phyloP scores from a whole-genome alignment of 108 stramenopile species.

The Cyclotella atomus region DNA sequence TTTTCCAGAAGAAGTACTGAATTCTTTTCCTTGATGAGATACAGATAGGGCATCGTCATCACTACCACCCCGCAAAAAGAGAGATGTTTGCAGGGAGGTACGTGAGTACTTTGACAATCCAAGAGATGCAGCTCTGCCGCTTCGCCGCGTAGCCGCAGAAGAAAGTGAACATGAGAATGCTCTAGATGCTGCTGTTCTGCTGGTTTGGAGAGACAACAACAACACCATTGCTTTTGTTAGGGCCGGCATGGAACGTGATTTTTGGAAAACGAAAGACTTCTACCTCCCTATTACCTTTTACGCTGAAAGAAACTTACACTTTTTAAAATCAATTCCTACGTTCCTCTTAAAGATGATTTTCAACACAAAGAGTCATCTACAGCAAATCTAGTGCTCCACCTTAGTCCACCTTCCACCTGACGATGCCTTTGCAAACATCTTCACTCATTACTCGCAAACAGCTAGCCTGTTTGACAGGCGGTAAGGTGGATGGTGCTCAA shows the following conservation, averaged over 20 bases:
- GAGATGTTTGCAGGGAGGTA: background rate
- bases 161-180: background rate
- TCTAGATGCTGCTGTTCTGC: background rate
- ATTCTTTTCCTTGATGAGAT: background rate
- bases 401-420: too few relatives aligned
- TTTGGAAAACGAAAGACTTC: too few relatives aligned
- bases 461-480: conserved; percentile 18
- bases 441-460: conserved; percentile 11
- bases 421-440: background rate
- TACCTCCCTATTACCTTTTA: too few relatives aligned
- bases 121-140: background rate
- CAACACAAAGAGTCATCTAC: background rate
- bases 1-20: conserved; percentile 16
- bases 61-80: background rate
- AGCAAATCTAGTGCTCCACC: too few relatives aligned
- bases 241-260: background rate
- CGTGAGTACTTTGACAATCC: background rate
- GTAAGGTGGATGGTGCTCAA: background rate
- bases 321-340: too few relatives aligned
- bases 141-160: background rate
- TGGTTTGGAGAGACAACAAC: background rate
- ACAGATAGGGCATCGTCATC: background rate
- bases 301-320: too few relatives aligned
- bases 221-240: background rate
- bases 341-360: too few relatives aligned